Evolutionary conservation across 345 rosid species (phyloP).

Genomic region (Adansonia digitata): DNA sequence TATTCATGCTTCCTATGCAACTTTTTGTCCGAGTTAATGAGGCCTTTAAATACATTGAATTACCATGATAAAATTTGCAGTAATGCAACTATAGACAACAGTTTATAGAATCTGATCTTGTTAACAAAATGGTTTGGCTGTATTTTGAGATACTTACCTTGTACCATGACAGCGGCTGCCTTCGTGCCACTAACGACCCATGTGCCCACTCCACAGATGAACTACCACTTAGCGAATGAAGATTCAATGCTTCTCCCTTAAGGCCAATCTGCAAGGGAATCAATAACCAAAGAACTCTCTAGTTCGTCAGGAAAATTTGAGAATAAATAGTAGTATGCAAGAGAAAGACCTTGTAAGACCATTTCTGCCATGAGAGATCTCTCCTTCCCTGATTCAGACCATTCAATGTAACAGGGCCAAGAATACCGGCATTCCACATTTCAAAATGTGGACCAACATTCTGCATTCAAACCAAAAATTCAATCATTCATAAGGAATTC

Average conservation of each 20-base stretch:
- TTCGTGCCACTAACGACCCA: conserved; percentile 70
- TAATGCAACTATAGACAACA: background rate
- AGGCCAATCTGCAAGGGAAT: conserved; percentile 67
- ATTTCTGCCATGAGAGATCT: conserved; percentile 95
- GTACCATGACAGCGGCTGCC: conserved; percentile 92
- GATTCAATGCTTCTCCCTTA: conserved; percentile 79
- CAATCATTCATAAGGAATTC: background rate
- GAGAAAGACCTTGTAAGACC: conserved; percentile 82
- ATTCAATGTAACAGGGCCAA: conserved; percentile 77
- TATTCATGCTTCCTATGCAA: background rate
- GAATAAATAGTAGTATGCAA: background rate
- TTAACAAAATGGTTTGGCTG: background rate
- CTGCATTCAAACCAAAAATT: conserved; percentile 34
- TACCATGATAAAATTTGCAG: background rate
- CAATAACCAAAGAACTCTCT: conserved; percentile 1
- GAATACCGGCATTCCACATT: conserved; percentile 94
- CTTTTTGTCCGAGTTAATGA: background rate
- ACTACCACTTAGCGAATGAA: conserved; percentile 86
- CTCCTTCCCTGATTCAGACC: conserved; percentile 76
- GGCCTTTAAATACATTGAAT: background rate
- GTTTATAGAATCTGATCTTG: background rate
- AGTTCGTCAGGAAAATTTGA: background rate
- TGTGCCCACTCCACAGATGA: conserved; percentile 85
- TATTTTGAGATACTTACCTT: conserved; percentile 44
- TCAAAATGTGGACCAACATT: conserved; percentile 97